phyloP scores from a whole-genome alignment of 2,329 filamentous ascomycete genomes.

The Phoma sp. region DNA sequence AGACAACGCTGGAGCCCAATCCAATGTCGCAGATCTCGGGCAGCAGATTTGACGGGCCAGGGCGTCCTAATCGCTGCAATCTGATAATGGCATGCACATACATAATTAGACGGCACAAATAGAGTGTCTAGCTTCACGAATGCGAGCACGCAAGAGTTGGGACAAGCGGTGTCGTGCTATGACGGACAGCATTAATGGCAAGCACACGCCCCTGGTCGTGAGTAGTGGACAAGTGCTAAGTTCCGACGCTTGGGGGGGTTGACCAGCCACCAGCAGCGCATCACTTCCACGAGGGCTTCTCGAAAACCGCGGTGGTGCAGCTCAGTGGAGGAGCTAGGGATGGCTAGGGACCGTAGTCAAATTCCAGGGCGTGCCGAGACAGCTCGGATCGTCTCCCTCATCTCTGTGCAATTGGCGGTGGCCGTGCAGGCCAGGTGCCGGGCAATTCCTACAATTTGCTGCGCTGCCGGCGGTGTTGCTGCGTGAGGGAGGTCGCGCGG shows the following conservation, averaged over 20 bases:
- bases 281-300: constrained; percentile 43
- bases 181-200: constrained; percentile 1
- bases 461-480: constrained; percentile 18
- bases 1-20: constrained; percentile 21
- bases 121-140: background rate
- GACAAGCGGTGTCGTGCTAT: constrained; percentile 17
- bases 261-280: constrained; percentile 31
- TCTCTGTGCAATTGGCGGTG: constrained; percentile 28
- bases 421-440: constrained; percentile 30
- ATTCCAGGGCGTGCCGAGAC: constrained; percentile 16
- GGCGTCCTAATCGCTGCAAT: constrained; percentile 2
- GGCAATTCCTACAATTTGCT: constrained; percentile 18
- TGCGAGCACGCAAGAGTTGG: constrained; percentile 3
- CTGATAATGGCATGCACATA: constrained; percentile 1
- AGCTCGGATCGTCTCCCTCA: constrained; percentile 29
- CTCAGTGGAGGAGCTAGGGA: constrained; percentile 22
- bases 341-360: constrained; percentile 19
- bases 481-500: constrained; percentile 18
- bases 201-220: constrained; percentile 2
- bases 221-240: constrained; percentile 1
- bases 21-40: constrained; percentile 36
- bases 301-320: constrained; percentile 32
- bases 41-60: constrained; percentile 16
- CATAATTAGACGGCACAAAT: constrained; percentile 1
- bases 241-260: constrained; percentile 6